phyloP scores from a whole-genome alignment of 2,329 filamentous ascomycete genomes.

The Volutella citrinella region DNA sequence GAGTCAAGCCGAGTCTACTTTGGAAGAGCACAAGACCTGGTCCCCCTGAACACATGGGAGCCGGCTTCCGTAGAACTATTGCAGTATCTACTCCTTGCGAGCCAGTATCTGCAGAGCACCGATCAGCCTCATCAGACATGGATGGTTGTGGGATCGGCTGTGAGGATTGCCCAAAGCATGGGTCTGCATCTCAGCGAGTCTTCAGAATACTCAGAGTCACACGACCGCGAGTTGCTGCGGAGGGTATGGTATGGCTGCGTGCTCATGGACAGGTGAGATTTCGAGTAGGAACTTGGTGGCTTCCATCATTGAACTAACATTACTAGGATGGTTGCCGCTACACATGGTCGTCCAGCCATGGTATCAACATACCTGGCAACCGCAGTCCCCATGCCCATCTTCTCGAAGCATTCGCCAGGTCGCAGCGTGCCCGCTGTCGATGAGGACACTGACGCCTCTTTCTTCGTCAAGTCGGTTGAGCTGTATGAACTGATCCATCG shows the following conservation, averaged over 20 bases:
- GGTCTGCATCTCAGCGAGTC: conserved; percentile 43
- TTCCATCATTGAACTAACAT: background rate
- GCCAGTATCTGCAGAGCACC: conserved; percentile 48
- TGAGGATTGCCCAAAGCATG: conserved; percentile 45
- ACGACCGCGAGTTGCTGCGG: conserved; percentile 25
- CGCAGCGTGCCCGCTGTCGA: no score
- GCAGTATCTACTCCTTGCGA: conserved; percentile 45
- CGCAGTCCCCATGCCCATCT: conserved; percentile 25
- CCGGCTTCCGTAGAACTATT: conserved; percentile 41
- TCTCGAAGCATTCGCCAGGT: no score
- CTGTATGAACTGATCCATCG: conserved; percentile 37
- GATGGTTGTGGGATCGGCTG: conserved; percentile 45
- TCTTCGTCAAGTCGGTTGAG: conserved; percentile 34
- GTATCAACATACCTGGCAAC: conserved; percentile 25
- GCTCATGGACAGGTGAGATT: conserved; percentile 35
- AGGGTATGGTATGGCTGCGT: conserved; percentile 37
- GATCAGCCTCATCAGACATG: conserved; percentile 46
- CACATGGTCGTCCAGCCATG: conserved; percentile 34
- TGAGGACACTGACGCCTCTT: conserved; percentile 19
- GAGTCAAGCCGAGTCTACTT: conserved; percentile 40
- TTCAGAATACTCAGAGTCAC: conserved; percentile 18
- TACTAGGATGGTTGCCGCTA: conserved; percentile 32
- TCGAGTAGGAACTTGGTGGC: rapidly evolving
- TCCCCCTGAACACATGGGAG: conserved; percentile 42
- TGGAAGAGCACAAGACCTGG: conserved; percentile 37